Base-by-base conservation (phyloP, 768 basidiomycete genomes). In the Panus rudis region DNA sequence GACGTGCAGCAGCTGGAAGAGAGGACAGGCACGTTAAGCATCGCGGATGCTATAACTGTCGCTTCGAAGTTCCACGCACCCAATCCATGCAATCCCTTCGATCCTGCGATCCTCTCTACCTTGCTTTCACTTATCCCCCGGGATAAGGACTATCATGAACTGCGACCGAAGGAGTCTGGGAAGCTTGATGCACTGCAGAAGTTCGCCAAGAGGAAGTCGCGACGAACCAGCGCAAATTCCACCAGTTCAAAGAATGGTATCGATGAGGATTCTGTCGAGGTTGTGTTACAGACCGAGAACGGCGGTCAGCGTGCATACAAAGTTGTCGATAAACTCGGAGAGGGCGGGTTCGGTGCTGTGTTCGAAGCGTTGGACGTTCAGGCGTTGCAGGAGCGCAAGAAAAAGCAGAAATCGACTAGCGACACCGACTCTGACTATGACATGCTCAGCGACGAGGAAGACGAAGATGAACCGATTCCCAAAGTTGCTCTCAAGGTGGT, bases 301-400 rank as follows among this genome's bases (percentile, higher is more conserved):
- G n/a, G n/a, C n/a, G 33, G n/a, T 17, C n/a, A 20, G 6, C 75
- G 73, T 45, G 68, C 67, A 41, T 91, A 86, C 55, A 75, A 74
- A 41, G 78, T 97, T 4, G 66, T 72, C 3, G 85, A 85, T 48
- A 99, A 98, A 61, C 72, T 99, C 19, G 96, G 96, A 14, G 96
- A 99, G 65, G 96, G 96, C 4, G 91, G 93, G 0, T 99, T 94
- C 54, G 96, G 94, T 2, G 77, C 84, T 3, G 96, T 99, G n/a
- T 99, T 94, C 69, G 77, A 84, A 48, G 89, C 87, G 3, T 73
- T 75, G 43, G 74, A 81, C 56, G 41, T 69, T 7, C 33, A 35
- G 6, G 33, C 56, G 45, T 35, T 39, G 45, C 41, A 21, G 52
- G 52, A 16, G 63, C 73, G 10, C 71, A 77, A 6, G 64, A 66